phyloP scores from a whole-genome alignment of 2,329 filamentous ascomycete genomes.

The Thelonectria blattea region DNA sequence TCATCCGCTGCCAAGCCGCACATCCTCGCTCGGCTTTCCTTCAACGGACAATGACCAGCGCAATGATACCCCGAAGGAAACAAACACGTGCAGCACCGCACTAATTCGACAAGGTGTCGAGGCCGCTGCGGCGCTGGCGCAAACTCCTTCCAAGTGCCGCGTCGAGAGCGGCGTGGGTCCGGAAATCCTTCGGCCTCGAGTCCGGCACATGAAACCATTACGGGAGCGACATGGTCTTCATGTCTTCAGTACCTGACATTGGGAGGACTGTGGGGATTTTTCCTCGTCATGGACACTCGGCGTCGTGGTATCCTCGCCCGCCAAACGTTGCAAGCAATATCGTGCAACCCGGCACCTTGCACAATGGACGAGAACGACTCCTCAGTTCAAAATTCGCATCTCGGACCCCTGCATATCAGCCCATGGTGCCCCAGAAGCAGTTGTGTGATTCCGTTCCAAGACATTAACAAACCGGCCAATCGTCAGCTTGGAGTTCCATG shows the following conservation, averaged over 20 bases:
- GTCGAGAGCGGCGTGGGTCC: conserved; percentile 22
- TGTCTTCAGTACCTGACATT: neutral
- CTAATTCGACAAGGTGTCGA: conserved; percentile 7
- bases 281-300: neutral
- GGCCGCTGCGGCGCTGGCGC: too few species aligned
- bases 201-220: conserved; percentile 17
- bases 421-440: conserved; percentile 5
- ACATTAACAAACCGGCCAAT: neutral
- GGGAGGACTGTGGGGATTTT: neutral
- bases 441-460: neutral
- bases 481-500: neutral
- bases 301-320: neutral
- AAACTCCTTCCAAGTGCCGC: conserved; percentile 15
- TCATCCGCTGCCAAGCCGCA: neutral
- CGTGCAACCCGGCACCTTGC: neutral
- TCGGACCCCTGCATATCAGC: conserved; percentile 16
- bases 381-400: neutral
- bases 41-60: conserved; percentile 10
- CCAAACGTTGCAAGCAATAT: neutral
- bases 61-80: neutral
- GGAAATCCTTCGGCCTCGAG: conserved; percentile 24
- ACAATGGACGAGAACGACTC: neutral
- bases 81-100: conserved; percentile 11
- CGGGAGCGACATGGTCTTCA: neutral
- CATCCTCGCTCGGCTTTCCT: conserved; percentile 21